Conservation (phyloP, 2,329 filamentous ascomycete species). For the Claviceps lovelessii region DNA sequence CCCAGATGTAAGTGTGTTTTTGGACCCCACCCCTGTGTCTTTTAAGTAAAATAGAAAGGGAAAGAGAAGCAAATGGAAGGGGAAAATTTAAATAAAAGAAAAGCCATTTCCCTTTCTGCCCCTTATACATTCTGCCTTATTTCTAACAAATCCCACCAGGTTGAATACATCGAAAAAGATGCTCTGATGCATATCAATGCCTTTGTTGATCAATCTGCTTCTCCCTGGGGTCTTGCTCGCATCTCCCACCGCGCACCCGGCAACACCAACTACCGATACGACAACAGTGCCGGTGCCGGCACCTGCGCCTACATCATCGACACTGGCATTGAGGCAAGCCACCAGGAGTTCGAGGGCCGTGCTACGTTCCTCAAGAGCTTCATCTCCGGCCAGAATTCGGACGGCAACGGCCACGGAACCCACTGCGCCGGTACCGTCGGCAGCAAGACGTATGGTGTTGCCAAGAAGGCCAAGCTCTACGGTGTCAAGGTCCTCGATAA, state of each 20-base stretch:
- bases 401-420: slow-evolving; percentile 29
- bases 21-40: background rate
- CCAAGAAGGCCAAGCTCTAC: slow-evolving; percentile 28
- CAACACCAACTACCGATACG: slow-evolving; percentile 22
- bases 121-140: too few relatives aligned
- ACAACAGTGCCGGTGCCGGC: slow-evolving; percentile 24
- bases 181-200: slow-evolving; percentile 13
- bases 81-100: too few relatives aligned
- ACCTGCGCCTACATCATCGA: slow-evolving; percentile 33
- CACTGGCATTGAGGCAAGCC: slow-evolving; percentile 26
- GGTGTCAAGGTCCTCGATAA: slow-evolving; percentile 32
- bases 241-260: slow-evolving; percentile 21
- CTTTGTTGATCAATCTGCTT: slow-evolving; percentile 8
- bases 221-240: slow-evolving; percentile 18
- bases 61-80: too few relatives aligned
- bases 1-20: slow-evolving; percentile 10
- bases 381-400: slow-evolving; percentile 10
- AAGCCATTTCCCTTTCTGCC: too few relatives aligned
- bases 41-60: background rate
- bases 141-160: slow-evolving; percentile 6
- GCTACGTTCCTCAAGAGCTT: slow-evolving; percentile 19
- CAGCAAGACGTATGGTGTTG: slow-evolving; percentile 22
- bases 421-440: slow-evolving; percentile 22
- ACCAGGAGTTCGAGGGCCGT: slow-evolving; percentile 22
- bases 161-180: slow-evolving; percentile 25